These are phyloP conservation scores for Candida frijolesensis DNA, from an alignment of 1,139 yeast genomes.

Conservation along the genomic window DNA sequence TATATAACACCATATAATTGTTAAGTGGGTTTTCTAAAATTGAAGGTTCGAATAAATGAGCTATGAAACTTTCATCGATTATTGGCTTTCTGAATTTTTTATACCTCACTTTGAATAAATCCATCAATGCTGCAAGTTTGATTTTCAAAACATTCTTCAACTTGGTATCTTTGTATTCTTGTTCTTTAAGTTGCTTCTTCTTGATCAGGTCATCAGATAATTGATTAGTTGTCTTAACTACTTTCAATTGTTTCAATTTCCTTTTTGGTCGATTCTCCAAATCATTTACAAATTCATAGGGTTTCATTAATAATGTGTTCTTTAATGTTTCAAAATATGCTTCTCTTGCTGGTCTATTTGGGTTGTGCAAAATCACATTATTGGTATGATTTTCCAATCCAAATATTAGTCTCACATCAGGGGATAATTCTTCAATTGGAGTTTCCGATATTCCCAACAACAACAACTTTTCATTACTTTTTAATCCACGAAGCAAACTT, in stretches of 20 bases:
- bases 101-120: constrained; percentile 80
- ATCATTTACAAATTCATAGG: constrained; percentile 60
- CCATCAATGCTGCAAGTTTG: constrained; percentile 86
- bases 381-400: constrained; percentile 52
- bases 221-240: constrained; percentile 20
- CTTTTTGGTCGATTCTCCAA: constrained; percentile 53
- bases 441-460: constrained; percentile 76
- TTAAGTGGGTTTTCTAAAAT: constrained; percentile 33
- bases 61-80: constrained; percentile 71
- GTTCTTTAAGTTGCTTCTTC: constrained; percentile 46
- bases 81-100: constrained; percentile 89
- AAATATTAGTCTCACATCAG: constrained; percentile 49
- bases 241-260: constrained; percentile 39
- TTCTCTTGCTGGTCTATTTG: constrained; percentile 44
- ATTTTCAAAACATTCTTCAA: constrained; percentile 82
- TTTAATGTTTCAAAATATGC: constrained; percentile 59
- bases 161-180: constrained; percentile 74
- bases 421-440: constrained; percentile 30
- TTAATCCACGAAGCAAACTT: constrained; percentile 67
- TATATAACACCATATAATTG: constrained; percentile 52
- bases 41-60: constrained; percentile 75
- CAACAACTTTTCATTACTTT: constrained; percentile 72
- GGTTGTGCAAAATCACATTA: constrained; percentile 45
- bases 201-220: constrained; percentile 17
- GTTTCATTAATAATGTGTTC: constrained; percentile 64